These are phyloP conservation scores for Rhodotorula paludigena DNA, from an alignment of 768 basidiomycete genomes.

Conservation along the genomic window DNA sequence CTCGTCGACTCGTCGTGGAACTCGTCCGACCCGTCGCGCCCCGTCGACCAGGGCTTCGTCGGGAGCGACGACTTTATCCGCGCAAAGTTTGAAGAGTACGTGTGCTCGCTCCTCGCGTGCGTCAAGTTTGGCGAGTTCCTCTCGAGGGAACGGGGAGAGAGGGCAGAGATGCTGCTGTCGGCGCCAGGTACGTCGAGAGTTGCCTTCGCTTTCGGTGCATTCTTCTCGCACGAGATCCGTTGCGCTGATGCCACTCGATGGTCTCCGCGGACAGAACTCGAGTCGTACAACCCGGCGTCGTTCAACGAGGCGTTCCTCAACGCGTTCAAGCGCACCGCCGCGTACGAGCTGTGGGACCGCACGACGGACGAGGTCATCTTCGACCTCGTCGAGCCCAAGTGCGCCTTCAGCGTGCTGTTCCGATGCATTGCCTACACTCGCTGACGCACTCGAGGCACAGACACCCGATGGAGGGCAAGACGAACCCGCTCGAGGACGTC, in stretches of 20 bases:
- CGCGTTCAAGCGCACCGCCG: slow-evolving; percentile 80
- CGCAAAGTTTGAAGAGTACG: slow-evolving; percentile 79
- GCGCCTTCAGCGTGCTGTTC: slow-evolving; percentile 36
- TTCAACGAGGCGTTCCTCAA: slow-evolving; percentile 84
- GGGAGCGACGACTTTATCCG: slow-evolving; percentile 94
- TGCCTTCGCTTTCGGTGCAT: neutral
- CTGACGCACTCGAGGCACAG: slow-evolving; percentile 48
- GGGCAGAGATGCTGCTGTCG: slow-evolving; percentile 24
- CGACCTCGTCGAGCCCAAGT: slow-evolving; percentile 92
- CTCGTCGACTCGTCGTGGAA: slow-evolving; percentile 81
- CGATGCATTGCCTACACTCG: slow-evolving; percentile 1
- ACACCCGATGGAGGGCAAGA: slow-evolving; percentile 89
- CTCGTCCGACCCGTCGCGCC: slow-evolving; percentile 58
- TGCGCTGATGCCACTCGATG: neutral
- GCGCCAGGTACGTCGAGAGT: slow-evolving; percentile 16
- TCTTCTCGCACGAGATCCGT: neutral
- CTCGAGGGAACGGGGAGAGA: slow-evolving; percentile 55
- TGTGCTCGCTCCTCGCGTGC: slow-evolving; percentile 76
- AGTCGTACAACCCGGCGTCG: slow-evolving; percentile 34
- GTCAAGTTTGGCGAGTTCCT: slow-evolving; percentile 87
- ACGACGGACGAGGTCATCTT: slow-evolving; percentile 88
- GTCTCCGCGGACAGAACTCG: slow-evolving; percentile 27
- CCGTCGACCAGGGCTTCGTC: slow-evolving; percentile 71
- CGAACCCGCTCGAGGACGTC: slow-evolving; percentile 82
- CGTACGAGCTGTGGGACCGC: slow-evolving; percentile 82